A percentile compares a stretch with the other conserved stretches of the same genome.
Evolutionary conservation across 2,329 filamentous ascomycete genomes (phyloP).

Genomic region (Penicillium sp.): DNA sequence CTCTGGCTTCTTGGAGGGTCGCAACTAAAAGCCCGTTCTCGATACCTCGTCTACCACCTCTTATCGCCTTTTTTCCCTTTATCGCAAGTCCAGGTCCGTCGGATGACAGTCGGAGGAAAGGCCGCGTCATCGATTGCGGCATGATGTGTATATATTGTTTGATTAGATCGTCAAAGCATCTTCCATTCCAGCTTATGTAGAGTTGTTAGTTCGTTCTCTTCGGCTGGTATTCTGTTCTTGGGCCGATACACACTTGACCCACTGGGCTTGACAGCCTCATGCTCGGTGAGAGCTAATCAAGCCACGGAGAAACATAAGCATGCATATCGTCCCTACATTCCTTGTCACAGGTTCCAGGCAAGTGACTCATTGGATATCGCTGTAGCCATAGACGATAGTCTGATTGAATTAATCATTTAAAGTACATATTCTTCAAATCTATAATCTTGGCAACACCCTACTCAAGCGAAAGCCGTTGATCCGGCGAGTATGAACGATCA

Average conservation of each 20-base stretch:
- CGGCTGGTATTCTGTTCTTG: neutral
- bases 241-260: neutral
- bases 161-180: slow-evolving; percentile 30
- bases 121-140: slow-evolving; percentile 30
- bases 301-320: slow-evolving; percentile 3
- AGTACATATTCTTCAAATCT: neutral
- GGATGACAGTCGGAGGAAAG: slow-evolving; percentile 14
- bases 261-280: neutral
- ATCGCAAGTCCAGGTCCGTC: slow-evolving; percentile 22
- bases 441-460: neutral
- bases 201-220: neutral
- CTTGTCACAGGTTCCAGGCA: neutral
- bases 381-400: neutral
- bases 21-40: slow-evolving; percentile 43
- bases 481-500: neutral
- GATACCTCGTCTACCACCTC: slow-evolving; percentile 15
- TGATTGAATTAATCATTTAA: neutral
- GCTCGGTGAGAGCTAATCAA: slow-evolving; percentile 1
- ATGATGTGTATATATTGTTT: slow-evolving; percentile 43
- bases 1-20: slow-evolving; percentile 89
- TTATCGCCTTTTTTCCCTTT: slow-evolving; percentile 17
- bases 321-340: neutral
- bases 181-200: neutral
- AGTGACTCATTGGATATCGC: neutral
- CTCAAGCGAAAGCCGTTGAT: neutral